A percentile compares a stretch with the other conserved stretches of the same genome.
phyloP scores from a whole-genome alignment of 306 rosid species.

The Notholithocarpus densiflorus region DNA sequence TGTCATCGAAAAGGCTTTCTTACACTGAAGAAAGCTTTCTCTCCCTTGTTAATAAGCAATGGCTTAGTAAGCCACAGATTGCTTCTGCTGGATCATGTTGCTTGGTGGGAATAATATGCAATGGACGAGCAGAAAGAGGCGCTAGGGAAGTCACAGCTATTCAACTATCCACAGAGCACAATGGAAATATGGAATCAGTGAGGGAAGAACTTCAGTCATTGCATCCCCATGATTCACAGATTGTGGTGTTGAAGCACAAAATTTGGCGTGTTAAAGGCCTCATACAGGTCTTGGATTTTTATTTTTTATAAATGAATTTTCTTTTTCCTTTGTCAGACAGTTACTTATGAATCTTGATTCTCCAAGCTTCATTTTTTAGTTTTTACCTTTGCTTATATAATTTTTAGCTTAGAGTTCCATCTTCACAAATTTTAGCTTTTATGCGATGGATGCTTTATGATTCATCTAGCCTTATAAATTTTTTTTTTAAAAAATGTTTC shows the following conservation, averaged over 20 bases:
- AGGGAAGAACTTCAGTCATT: constrained; percentile 53
- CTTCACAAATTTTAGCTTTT: not conserved
- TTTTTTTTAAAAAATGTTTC: not conserved
- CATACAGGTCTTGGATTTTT: constrained; percentile 46
- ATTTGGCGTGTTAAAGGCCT: constrained; percentile 95
- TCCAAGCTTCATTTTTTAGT: not conserved
- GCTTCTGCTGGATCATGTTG: constrained; percentile 80
- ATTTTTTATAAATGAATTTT: not conserved
- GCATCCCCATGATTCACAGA: constrained; percentile 70
- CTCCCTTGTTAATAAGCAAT: constrained; percentile 57
- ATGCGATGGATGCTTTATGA: not conserved
- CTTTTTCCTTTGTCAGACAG: not conserved
- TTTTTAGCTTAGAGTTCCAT: not conserved
- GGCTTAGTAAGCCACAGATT: constrained; percentile 64
- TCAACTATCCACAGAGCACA: constrained; percentile 78
- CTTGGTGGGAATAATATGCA: constrained; percentile 70
- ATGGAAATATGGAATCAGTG: constrained; percentile 61
- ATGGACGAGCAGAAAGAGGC: constrained; percentile 52
- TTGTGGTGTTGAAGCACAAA: constrained; percentile 58
- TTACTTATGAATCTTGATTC: not conserved
- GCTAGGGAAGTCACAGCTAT: constrained; percentile 60
- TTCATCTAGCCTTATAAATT: not conserved
- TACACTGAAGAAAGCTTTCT: constrained; percentile 73
- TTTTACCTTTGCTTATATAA: not conserved
- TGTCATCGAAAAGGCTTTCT: constrained; percentile 57